Percentiles rank a stretch among this genome's conserved stretches.
Conservation (phyloP, 2,329 filamentous ascomycete species). For the Calonectria hawksworthii region DNA sequence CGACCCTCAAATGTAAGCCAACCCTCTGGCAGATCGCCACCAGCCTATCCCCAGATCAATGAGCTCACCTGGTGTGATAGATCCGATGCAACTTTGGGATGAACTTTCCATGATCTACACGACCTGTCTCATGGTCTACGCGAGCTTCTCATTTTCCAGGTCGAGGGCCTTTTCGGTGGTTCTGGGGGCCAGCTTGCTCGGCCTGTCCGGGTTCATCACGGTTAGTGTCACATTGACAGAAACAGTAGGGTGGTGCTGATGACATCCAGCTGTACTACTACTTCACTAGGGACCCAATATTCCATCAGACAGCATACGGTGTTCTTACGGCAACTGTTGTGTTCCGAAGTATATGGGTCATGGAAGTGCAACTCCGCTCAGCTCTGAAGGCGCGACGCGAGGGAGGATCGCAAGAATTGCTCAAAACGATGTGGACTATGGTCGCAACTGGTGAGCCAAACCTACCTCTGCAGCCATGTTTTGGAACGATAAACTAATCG, state of each 20-base stretch:
- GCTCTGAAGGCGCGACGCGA: conserved; percentile 60
- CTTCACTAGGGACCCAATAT: conserved; percentile 83
- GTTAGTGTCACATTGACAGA: conserved; percentile 58
- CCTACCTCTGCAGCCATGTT: conserved; percentile 27
- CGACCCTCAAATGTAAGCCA: conserved; percentile 67
- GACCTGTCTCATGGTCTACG: conserved; percentile 69
- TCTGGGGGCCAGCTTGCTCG: conserved; percentile 70
- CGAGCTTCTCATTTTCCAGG: conserved; percentile 80
- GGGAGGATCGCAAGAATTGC: conserved; percentile 61
- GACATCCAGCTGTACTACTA: conserved; percentile 71
- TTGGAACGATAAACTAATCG: background rate
- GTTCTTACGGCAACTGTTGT: conserved; percentile 79
- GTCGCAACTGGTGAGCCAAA: conserved; percentile 63
- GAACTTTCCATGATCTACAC: conserved; percentile 74
- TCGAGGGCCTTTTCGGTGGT: conserved; percentile 63
- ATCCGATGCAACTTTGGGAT: conserved; percentile 72
- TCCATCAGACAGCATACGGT: conserved; percentile 86
- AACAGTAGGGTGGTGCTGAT: conserved; percentile 3
- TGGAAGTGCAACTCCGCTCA: conserved; percentile 68
- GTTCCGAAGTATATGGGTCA: conserved; percentile 81
- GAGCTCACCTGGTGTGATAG: conserved; percentile 48
- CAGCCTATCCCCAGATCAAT: background rate
- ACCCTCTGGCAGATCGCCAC: background rate
- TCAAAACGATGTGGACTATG: conserved; percentile 82
- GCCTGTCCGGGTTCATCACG: conserved; percentile 78